Evolutionary conservation across 495 filamentous ascomycete genomes (phyloP), one percentile per base, ranked within the genome.

Genomic region (Penicillium lagena): DNA sequence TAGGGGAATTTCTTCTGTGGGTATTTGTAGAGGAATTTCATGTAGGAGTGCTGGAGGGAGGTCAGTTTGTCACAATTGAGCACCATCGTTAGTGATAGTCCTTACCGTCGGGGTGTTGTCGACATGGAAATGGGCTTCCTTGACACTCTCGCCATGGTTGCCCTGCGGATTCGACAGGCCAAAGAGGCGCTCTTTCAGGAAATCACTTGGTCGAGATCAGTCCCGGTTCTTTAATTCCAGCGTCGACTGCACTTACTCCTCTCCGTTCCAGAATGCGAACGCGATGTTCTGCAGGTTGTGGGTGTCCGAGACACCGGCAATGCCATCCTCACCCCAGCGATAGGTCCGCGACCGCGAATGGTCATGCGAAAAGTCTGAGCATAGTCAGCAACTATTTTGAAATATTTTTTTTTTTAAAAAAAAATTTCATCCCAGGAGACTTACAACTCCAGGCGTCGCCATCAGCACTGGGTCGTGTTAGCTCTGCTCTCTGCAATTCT

Each of bases 11-110:
- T 79, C 55, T 76, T 75, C 69, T 97, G 91, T 1, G 91, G 91
- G 54, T 96, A 95, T 64, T 96, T 97, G 77, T 97, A 97, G 50
- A 96, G 82, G 55, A 80, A 93, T 64, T 97, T 97, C 91, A 97
- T 97, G 71, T 97, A 97, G 14, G 91, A 95, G 66, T 97, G 91
- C 85, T 90, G 59, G 30, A 49, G 17, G 43, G 40, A 12, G 14
- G 12, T 43, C 22, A 22, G 22, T 22, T 6, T 3, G 2, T 6
- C 22, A 4, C 22, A 22, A 3, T 22, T 22, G 4, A 0, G 3
- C 22, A 22, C 22, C 3, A 22, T 22, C 2, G 22, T 22, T 22
- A 3, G 22, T 34, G 32, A 7, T 1, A 34, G 5, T 33, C 5
- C 48, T 14, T 59, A 72, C 65, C 43, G 71, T 71, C 2, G 91